Base-by-base conservation (phyloP, 495 filamentous ascomycete species). In the Pseudomonodictys pantanalensis region DNA sequence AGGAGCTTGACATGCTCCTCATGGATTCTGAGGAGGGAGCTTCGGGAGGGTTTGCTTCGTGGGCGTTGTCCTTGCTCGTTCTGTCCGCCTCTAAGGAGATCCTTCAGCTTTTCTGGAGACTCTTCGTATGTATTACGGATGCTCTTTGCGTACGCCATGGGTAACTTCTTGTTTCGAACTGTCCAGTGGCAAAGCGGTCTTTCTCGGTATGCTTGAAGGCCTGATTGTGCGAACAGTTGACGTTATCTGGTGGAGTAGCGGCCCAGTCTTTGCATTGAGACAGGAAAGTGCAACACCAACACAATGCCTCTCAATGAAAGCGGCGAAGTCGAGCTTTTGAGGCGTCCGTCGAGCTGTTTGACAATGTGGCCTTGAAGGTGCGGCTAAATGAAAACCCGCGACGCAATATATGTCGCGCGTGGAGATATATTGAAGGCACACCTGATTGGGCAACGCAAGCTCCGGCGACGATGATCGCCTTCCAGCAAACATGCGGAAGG, bases 101-200 rank as follows among this genome's bases (percentile, higher is more conserved):
- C 58, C 29, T 44, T 20, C 1, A 62, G 45, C 10, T 18, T 26
- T n/a, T 55, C 58, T 2, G 58, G 58, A 1, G 43, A 25, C 20
- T 55, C 58, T 35, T 62, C 58, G 58, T 62, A 62, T 2, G 43
- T 62, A 43, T 56, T 62, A 3, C 25, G 41, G 32, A 53, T 28
- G 39, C 5, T 56, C n/a, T 35, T 52, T 11, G 46, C 46, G 38
- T 43, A 26, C 2, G 26, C 26, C 57, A 52, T 51, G 17, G 24
- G n/a, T n/a, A n/a, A n/a, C n/a, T n/a, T n/a, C n/a, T n/a, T n/a
- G n/a, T n/a, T n/a, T n/a, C n/a, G n/a, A n/a, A n/a, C n/a, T n/a
- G n/a, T n/a, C n/a, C 23, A 35, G 11, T 11, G 10, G 6, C 3
- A 8, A 45, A 45, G 29, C 35, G 24, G 12, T 2, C 24, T 38